Percentiles rank a stretch among this genome's conserved stretches.
These are phyloP conservation scores for Apophysomyces trapeziformis DNA, from an alignment of 371 early-diverging fungal species.

Conservation along the genomic window DNA sequence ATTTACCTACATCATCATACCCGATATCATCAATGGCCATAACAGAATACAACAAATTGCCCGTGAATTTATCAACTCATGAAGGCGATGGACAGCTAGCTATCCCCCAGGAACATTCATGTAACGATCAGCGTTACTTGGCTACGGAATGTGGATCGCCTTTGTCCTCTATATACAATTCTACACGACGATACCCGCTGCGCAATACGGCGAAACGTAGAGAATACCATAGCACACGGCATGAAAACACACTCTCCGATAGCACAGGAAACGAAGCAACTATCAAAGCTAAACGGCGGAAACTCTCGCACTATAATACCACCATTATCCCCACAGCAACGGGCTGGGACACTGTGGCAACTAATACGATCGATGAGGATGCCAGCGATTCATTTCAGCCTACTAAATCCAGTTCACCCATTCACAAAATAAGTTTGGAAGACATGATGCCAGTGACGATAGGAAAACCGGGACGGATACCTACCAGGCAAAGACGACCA, in stretches of 20 bases:
- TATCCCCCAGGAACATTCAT: too few relatives aligned
- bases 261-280: not conserved
- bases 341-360: not conserved
- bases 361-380: conserved; percentile 3
- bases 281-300: not conserved
- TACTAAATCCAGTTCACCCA: not conserved
- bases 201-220: conserved; percentile 1
- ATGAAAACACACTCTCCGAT: not conserved
- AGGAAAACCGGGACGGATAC: not conserved
- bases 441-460: not conserved
- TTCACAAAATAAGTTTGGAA: not conserved
- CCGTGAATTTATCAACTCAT: not conserved
- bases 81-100: not conserved
- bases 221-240: not conserved
- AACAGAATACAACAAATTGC: not conserved
- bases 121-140: too few relatives aligned
- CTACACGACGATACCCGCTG: not conserved
- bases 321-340: not conserved
- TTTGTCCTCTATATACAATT: not conserved
- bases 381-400: not conserved
- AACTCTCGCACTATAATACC: not conserved
- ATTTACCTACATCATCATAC: not conserved
- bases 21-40: too few relatives aligned
- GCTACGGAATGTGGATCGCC: too few relatives aligned
- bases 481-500: not conserved